phyloP scores from a whole-genome alignment of 176 grass and related monocot genomes.

The Dendrocalamus sinicus region DNA sequence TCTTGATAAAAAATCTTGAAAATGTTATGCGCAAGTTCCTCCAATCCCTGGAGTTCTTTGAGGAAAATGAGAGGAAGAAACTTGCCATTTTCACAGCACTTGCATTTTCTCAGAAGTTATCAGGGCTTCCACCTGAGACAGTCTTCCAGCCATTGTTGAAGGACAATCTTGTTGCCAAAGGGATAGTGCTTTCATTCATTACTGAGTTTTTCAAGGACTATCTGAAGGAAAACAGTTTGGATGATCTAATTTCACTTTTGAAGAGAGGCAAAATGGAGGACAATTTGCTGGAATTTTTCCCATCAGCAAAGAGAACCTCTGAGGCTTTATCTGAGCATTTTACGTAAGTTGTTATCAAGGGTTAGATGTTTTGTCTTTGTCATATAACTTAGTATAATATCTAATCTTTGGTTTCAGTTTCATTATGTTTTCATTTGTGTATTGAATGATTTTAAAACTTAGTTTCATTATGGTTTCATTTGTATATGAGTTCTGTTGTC shows the following conservation, averaged over 20 bases:
- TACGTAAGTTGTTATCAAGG: conserved; percentile 48
- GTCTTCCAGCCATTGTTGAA: conserved; percentile 93
- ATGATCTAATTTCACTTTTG: conserved; percentile 91
- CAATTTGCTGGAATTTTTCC: conserved; percentile 93
- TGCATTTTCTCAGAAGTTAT: conserved; percentile 95
- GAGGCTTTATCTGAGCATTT: conserved; percentile 92
- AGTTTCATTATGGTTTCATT: conserved; percentile 18
- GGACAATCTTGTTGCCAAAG: conserved; percentile 97
- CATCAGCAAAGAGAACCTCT: conserved; percentile 64
- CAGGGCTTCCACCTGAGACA: conserved; percentile 91
- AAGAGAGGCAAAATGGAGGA: conserved; percentile 98
- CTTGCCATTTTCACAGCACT: conserved; percentile 93
- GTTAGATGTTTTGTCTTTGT: conserved; percentile 14
- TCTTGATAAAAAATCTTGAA: conserved; percentile 97
- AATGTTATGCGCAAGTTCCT: conserved; percentile 97
- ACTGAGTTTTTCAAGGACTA: conserved; percentile 95
- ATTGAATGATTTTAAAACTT: neutral
- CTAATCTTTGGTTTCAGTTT: conserved; percentile 8
- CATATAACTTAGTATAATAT: neutral
- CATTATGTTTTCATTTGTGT: conserved; percentile 14
- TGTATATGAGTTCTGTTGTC: neutral
- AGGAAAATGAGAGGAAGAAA: conserved; percentile 92
- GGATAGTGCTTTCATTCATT: conserved; percentile 91
- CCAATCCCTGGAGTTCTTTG: conserved; percentile 91
- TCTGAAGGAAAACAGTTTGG: conserved; percentile 85